Conservation (phyloP, 1,284 basidiomycete species). For the Fomes fomentarius region DNA sequence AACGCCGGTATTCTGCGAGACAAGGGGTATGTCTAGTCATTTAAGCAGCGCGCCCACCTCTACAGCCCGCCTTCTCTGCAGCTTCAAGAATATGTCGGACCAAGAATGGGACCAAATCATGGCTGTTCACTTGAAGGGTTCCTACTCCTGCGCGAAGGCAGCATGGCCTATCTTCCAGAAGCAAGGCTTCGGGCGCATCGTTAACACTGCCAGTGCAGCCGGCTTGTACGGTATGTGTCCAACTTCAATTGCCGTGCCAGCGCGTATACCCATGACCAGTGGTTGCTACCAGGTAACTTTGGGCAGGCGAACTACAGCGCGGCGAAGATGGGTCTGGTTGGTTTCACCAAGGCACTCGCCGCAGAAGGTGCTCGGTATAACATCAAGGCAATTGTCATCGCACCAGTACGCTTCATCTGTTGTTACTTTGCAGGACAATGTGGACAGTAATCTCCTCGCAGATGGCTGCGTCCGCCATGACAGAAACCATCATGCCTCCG, state of each 20-base stretch:
- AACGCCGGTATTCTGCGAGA: conserved; percentile 95
- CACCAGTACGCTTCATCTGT: conserved; percentile 68
- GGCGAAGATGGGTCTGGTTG: conserved; percentile 89
- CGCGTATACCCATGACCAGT: not conserved
- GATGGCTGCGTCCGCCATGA: conserved; percentile 94
- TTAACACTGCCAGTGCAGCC: conserved; percentile 92
- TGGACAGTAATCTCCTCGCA: conserved; percentile 32
- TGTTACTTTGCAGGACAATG: not conserved
- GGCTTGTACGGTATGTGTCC: conserved; percentile 72
- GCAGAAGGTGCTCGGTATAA: conserved; percentile 92
- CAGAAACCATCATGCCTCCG: conserved; percentile 95
- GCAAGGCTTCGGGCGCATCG: conserved; percentile 91
- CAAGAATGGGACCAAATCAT: conserved; percentile 87
- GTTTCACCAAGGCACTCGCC: conserved; percentile 92
- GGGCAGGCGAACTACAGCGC: conserved; percentile 95
- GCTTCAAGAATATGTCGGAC: conserved; percentile 93
- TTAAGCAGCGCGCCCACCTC: not conserved
- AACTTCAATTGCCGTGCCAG: not conserved
- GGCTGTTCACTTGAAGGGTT: conserved; percentile 93
- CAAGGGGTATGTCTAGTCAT: conserved; percentile 58
- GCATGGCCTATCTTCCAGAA: conserved; percentile 96
- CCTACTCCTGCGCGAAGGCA: conserved; percentile 95
- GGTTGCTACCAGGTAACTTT: conserved; percentile 82
- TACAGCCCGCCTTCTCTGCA: conserved; percentile 29
- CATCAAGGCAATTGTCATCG: conserved; percentile 88